Base-by-base conservation (phyloP, 805 yeast genomes). In the Metschnikowia aberdeeniae region DNA sequence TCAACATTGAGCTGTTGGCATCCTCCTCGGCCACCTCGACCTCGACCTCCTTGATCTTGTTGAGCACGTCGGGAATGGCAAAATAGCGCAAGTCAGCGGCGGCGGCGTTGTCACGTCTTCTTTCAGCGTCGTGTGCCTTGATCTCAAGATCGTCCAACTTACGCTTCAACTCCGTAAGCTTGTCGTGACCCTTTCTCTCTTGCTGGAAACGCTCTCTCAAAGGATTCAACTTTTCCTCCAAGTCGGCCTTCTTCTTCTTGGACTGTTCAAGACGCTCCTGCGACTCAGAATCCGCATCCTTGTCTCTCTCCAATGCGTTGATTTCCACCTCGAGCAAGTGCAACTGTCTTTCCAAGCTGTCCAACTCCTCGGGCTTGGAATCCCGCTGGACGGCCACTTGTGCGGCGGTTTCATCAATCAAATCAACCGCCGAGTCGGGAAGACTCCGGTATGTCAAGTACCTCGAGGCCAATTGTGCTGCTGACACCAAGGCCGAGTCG, bases 321-420 rank as follows among this genome's bases (percentile, higher is more conserved):
- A 93, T 92, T 68, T 93, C 99, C 47, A 93, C 98, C 59, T 92
- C 96, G 30, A 93, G 70, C 55, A 93, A 78, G 63, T 89, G 95
- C 40, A 90, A 76, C 69, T 89, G 89, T 67, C 99, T 86, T 68
- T 93, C 99, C 56, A 89, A 78, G 36, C 83, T 84, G 70, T 93
- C 99, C 58, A 93, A 76, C 64, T 89, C 97, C 67, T 93, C 99
- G 1, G 99, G 99, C 64, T 88, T 89, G 3, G 98, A 92, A 64
- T 93, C 99, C 68, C 99, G 82, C 4, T 97, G 96, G 43, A 93
- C 99, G 1, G 98, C 98, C 35, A 93, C 98, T 45, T 95, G 57
- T 3, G 98, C 98, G 36, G 97, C 95, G 6, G 97, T 78, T 63
- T 93, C 97, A 71, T 92, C 99, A 53, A 92, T 89, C 56, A 92